Conservation (phyloP, 352 stramenopile genomes). For the Peronospora belbahrii region DNA sequence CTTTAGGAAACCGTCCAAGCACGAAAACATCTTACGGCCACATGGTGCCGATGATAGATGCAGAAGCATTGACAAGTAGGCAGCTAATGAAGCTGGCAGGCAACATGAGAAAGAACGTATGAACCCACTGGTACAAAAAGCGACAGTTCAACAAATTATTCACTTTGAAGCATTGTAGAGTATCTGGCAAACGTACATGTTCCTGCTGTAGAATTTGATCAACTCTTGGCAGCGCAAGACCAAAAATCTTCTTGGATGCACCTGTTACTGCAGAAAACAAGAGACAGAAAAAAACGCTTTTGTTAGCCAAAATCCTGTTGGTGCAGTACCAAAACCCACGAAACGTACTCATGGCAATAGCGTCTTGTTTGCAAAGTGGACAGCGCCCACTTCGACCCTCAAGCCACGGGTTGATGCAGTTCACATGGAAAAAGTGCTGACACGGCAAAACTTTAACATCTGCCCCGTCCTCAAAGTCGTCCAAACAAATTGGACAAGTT, state of each 20-base stretch:
- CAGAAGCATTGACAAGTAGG: slow-evolving; percentile 65
- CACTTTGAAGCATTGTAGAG: background rate
- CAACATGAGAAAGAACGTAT: slow-evolving; percentile 77
- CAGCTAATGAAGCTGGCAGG: slow-evolving; percentile 75
- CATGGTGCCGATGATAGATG: slow-evolving; percentile 64
- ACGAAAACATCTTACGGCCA: slow-evolving; percentile 43
- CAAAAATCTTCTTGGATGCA: slow-evolving; percentile 52
- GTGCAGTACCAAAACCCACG: background rate
- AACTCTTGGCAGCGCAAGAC: slow-evolving; percentile 43
- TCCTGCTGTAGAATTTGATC: slow-evolving; percentile 73
- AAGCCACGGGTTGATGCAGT: slow-evolving; percentile 85
- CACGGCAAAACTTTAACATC: slow-evolving; percentile 78
- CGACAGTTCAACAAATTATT: slow-evolving; percentile 6
- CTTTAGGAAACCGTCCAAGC: slow-evolving; percentile 3
- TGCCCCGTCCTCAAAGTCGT: slow-evolving; percentile 52
- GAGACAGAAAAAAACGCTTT: background rate
- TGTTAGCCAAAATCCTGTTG: background rate
- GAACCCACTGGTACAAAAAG: slow-evolving; percentile 47
- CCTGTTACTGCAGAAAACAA: slow-evolving; percentile 28
- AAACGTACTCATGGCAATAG: slow-evolving; percentile 50
- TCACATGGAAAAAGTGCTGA: slow-evolving; percentile 78
- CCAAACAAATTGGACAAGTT: slow-evolving; percentile 68
- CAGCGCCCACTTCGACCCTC: slow-evolving; percentile 66
- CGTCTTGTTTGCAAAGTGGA: slow-evolving; percentile 80
- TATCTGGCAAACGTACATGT: slow-evolving; percentile 34